Base-by-base conservation (phyloP, 305 asterid species). In the Withania somnifera region DNA sequence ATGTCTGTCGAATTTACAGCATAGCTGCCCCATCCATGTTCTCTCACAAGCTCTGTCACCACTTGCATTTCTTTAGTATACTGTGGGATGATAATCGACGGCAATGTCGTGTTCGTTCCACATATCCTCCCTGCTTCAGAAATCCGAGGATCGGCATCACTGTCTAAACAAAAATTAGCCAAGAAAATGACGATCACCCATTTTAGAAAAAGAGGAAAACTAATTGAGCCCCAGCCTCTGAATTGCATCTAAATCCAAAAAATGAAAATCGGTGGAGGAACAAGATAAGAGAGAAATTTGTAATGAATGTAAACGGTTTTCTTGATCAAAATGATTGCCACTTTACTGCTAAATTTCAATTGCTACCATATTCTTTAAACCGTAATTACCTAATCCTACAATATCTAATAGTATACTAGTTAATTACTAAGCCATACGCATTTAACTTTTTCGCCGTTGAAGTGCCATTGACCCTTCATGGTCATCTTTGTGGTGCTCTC, bases 11-110 rank as follows among this genome's bases (percentile, higher is more conserved):
- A 15, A 51, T 67, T 83, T 54, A 52, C 68, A 7, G 14, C 73
- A 15, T 63, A 80, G 28, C 19, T 50, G 2, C 83, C 86, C 83
- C 83, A 83, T 22, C 52, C 50, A 11, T 45, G 11, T 38, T 73
- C 28, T 0, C 63, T 79, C 42, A 83, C 80, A 6, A 73, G 63
- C 13, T 68, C 54, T 6, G 83, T 78, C 11, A 83, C 5, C 3
- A 61, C 75, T 38, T 79, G 75, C 84, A 82, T 82, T 56, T 69
- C 84, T 42, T 82, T 38, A 17, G 64, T 68, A 38, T 69, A 82
- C 28, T 36, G 53, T 10, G 81, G 84, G 51, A 82, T 68, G 53
- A 64, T 60, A 15, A 56, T 34, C 53, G 61, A 63, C 14, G 36
- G 30, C 10, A 76, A 61, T 61, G 86, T 32, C 26, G 15, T 20